Base-by-base conservation (phyloP, 176 grass and related monocot genomes). In the Aegilops sharonensis region DNA sequence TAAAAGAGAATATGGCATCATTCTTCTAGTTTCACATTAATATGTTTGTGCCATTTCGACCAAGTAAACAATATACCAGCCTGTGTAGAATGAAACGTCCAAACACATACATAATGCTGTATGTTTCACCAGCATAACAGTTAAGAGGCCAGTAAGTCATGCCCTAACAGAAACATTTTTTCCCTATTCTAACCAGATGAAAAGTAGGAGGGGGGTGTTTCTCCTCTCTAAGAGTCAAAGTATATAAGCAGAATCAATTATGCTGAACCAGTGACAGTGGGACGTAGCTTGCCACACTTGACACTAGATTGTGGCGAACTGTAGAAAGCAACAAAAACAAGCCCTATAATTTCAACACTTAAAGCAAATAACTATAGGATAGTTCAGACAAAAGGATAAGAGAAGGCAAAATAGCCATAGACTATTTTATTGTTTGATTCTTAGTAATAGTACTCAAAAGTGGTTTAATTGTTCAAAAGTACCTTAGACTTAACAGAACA, bases 401-500 rank as follows among this genome's bases (percentile, higher is more conserved):
- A 36, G 31, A 52, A 73, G 9, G 39, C 10, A 88, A 40, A 75
- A 36, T 21, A 45, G 81, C 24, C 72, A 83, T 50, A 18, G 50
- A 69, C 9, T 64, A 40, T 8, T 84, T 18, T 2, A 47, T 54
- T 75, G 11, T 47, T 17, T 80, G 68, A 64, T 80, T 87, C 64
- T 78, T 7, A 6, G 45, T 75, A 8, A 89, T n/a, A 79, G 35
- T 61, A 79, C 23, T 73, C 45, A 86, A 27, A 70, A 30, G 59
- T 64, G 64, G 17, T 78, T 27, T 31, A 82, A 70, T 4, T 64
- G 17, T 62, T 62, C 63, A 72, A 84, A 72, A 13, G 18, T 84
- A 88, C 80, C 87, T 89, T 87, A 43, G 31, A 72, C 29, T 84
- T 89, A 23, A 75, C 18, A 64, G 76, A 31, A 87, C 89, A 94